These are phyloP conservation scores for Venustampulla echinocandica DNA, from an alignment of 495 filamentous ascomycete species.

Conservation along the genomic window DNA sequence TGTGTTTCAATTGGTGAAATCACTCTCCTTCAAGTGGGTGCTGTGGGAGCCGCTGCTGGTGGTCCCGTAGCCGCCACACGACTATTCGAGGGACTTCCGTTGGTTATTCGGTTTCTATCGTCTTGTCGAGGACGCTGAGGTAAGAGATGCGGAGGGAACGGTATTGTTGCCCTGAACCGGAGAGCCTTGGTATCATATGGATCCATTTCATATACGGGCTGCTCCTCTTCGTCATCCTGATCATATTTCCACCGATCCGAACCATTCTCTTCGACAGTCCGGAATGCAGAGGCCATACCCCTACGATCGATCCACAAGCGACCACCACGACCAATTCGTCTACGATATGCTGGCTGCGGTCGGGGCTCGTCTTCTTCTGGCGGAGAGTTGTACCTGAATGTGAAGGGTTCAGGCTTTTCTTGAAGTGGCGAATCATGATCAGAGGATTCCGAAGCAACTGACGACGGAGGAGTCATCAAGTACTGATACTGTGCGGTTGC, in stretches of 20 bases:
- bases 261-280: constrained; percentile 33
- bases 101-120: constrained; percentile 2
- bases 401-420: constrained; percentile 20
- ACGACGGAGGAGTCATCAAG: constrained; percentile 78
- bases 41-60: constrained; percentile 24
- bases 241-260: constrained; percentile 81
- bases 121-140: constrained; percentile 15
- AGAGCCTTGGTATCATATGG: constrained; percentile 60
- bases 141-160: constrained; percentile 32
- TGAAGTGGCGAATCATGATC: constrained; percentile 19
- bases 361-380: constrained; percentile 23
- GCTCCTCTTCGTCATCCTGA: constrained; percentile 61
- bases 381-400: constrained; percentile 17
- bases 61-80: constrained; percentile 14
- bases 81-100: constrained; percentile 26
- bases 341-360: constrained; percentile 50
- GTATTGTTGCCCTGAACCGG: constrained; percentile 63
- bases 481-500: constrained; percentile 79
- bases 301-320: constrained; percentile 76
- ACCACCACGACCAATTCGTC: constrained; percentile 66
- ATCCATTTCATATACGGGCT: constrained; percentile 57
- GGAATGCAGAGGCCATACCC: constrained; percentile 40
- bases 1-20: constrained; percentile 13
- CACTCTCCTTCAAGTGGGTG: constrained; percentile 8
- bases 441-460: constrained; percentile 55